Evolutionary conservation across 106 monocot genomes (phyloP).

Genomic region (Dendrobium catenatum): DNA sequence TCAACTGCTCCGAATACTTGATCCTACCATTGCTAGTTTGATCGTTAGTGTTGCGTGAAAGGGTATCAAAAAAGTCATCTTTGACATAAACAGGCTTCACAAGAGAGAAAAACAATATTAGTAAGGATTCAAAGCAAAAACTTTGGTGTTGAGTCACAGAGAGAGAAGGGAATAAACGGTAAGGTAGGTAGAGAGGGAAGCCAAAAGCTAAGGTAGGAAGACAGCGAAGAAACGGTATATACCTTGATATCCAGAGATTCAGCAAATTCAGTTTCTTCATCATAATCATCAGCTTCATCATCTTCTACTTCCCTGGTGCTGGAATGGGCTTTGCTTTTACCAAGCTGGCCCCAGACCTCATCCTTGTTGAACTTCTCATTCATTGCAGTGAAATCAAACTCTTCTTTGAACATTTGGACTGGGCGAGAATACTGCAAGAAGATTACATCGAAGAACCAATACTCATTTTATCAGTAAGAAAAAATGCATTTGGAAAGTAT

Average conservation of each 20-base stretch:
- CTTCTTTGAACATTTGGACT: slow-evolving; percentile 20
- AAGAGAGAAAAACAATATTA: background rate
- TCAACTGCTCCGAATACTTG: slow-evolving; percentile 65
- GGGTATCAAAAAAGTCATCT: slow-evolving; percentile 87
- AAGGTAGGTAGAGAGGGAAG: too few relatives aligned
- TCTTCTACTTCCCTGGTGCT: slow-evolving; percentile 11
- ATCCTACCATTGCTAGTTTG: slow-evolving; percentile 38
- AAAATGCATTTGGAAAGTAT: too few relatives aligned
- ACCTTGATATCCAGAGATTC: slow-evolving; percentile 12
- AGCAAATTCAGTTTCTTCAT: slow-evolving; percentile 3
- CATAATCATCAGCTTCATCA: background rate
- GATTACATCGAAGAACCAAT: background rate
- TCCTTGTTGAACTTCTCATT: slow-evolving; percentile 59
- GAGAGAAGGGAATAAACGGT: background rate
- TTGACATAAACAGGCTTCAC: slow-evolving; percentile 62
- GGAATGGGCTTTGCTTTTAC: slow-evolving; percentile 13
- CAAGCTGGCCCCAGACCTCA: slow-evolving; percentile 42
- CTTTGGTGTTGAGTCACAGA: too few relatives aligned
- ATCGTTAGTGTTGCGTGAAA: slow-evolving; percentile 62
- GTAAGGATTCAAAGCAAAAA: too few relatives aligned
- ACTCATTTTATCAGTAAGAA: background rate
- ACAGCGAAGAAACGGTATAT: background rate
- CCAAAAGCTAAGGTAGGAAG: too few relatives aligned
- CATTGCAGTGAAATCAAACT: slow-evolving; percentile 47
- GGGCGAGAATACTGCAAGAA: slow-evolving; percentile 14